These are phyloP conservation scores for Trichoderma pleuroti DNA, from an alignment of 2,329 filamentous ascomycete genomes.

Conservation along the genomic window DNA sequence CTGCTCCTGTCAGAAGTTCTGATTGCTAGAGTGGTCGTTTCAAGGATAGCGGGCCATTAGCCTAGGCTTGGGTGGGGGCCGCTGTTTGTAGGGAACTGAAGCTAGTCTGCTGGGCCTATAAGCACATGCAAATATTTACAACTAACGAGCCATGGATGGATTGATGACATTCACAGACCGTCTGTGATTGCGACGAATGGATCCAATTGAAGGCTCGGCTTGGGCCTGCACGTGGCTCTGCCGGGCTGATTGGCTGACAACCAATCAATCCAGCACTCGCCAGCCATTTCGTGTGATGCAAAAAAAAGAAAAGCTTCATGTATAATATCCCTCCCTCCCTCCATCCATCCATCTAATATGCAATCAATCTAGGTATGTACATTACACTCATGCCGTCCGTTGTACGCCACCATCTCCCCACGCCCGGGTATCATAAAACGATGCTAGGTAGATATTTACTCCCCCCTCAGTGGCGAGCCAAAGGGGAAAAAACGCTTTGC, in stretches of 20 bases:
- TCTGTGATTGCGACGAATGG: not conserved
- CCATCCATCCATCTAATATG: not conserved
- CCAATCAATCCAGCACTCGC: not conserved
- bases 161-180: not conserved
- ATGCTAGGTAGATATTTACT: not conserved
- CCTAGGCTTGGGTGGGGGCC: not conserved
- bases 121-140: not conserved
- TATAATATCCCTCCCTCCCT: not conserved
- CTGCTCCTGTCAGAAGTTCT: not conserved
- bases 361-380: not conserved
- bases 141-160: not conserved
- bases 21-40: not conserved
- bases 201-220: not conserved
- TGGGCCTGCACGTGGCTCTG: slow-evolving; percentile 1
- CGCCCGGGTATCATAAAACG: not conserved
- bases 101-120: not conserved
- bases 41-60: not conserved
- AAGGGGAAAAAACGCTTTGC: not conserved
- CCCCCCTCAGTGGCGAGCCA: not conserved
- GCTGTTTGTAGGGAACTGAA: not conserved
- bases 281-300: not conserved
- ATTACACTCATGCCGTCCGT: not conserved
- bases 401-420: not conserved
- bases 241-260: not conserved
- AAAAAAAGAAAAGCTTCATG: not conserved